Base-by-base conservation (phyloP, 2,329 filamentous ascomycete genomes). In the Fusarium domesticum region DNA sequence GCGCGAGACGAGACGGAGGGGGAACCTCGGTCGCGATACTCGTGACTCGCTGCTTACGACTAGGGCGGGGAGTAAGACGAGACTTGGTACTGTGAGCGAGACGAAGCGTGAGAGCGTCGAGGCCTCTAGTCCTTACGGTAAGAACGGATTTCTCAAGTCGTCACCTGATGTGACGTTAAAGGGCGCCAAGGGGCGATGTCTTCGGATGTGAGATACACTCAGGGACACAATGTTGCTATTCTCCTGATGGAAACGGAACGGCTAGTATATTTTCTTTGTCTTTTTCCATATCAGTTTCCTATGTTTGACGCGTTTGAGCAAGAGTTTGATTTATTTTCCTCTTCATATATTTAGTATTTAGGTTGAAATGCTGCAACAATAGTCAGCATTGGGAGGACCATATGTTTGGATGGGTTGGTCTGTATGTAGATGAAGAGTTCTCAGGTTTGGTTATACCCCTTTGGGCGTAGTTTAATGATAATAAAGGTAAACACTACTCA, bases 71-170 rank as follows among this genome's bases (percentile, higher is more conserved):
- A 44, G 43, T 28, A 60, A 51, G 42, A 42, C 50, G 5, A 62
- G 52, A 40, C 46, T 62, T 14, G 53, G 57, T 6, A 50, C 60
- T 3, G 58, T 65, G 14, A 59, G 51, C 10, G 60, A 64, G n/a
- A 50, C 50, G 23, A 37, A 51, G 18, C 48, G 61, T 1, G 50
- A 48, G 16, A 71, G 70, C 14, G 56, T 62, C 1, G 70, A 72
- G 16, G 74, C 69, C 25, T 45, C 70, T 20, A 69, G 68, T 2
- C 40, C 73, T 37, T 76, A 76, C 47, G 72, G 75, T 46, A 58
- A 64, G 37, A 70, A 75, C 19, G 73, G 72, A 2, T 75, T 75
- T 39, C 53, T 75, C 45, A 63, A 70, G 47, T 59, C 61, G 20
- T 71, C 71, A 18, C 72, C 71, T 3, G 67, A 67, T n/a, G 57